A percentile compares a stretch with the other conserved stretches of the same genome.
Conservation (phyloP, 352 stramenopile species). For the Phytophthora cryptogea region DNA sequence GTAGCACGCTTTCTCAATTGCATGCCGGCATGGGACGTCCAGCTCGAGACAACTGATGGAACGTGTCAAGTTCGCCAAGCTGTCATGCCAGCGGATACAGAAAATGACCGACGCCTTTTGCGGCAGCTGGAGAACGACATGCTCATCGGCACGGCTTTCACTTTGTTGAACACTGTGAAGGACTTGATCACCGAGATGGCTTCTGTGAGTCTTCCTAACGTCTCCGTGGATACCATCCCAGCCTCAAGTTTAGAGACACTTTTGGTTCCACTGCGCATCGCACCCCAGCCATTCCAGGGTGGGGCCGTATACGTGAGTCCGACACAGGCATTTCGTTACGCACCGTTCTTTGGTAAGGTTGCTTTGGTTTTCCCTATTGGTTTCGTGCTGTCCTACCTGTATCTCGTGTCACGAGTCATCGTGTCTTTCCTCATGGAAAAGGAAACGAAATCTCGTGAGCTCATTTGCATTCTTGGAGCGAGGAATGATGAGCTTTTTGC, state of each 20-base stretch:
- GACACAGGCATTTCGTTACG: slow-evolving; percentile 55
- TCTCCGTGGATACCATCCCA: slow-evolving; percentile 42
- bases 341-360: slow-evolving; percentile 83
- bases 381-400: slow-evolving; percentile 93
- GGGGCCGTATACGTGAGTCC: slow-evolving; percentile 52
- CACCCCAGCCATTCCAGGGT: slow-evolving; percentile 64
- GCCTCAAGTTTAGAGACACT: slow-evolving; percentile 38
- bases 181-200: slow-evolving; percentile 8
- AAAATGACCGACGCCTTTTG: slow-evolving; percentile 47
- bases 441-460: slow-evolving; percentile 89
- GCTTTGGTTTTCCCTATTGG: slow-evolving; percentile 82
- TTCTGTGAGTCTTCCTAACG: slow-evolving; percentile 19
- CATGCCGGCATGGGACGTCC: slow-evolving; percentile 54
- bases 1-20: slow-evolving; percentile 75
- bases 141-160: slow-evolving; percentile 51
- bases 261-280: slow-evolving; percentile 54
- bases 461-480: slow-evolving; percentile 93
- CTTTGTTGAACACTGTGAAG: slow-evolving; percentile 30
- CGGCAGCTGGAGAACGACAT: slow-evolving; percentile 55
- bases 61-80: slow-evolving; percentile 54
- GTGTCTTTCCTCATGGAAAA: slow-evolving; percentile 93
- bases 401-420: slow-evolving; percentile 90
- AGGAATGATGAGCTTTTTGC: slow-evolving; percentile 50
- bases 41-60: slow-evolving; percentile 29
- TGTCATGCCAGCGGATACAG: slow-evolving; percentile 23